These are phyloP conservation scores for Hypoxylon cercidicola DNA, from an alignment of 495 filamentous ascomycete genomes.

Conservation along the genomic window DNA sequence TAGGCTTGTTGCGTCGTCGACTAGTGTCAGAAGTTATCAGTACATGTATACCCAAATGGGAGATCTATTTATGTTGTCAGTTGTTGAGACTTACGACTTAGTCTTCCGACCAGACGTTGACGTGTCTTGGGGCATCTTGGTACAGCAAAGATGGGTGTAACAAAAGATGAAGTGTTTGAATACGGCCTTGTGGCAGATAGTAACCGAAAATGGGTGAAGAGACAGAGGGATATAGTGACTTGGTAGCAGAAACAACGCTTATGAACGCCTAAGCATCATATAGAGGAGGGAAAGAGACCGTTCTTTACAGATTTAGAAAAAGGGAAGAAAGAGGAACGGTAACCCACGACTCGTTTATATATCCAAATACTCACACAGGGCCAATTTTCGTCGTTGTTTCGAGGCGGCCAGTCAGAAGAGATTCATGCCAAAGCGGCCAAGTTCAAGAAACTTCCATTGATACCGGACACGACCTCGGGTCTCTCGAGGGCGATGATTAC, in stretches of 20 bases:
- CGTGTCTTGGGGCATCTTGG: constrained; percentile 8
- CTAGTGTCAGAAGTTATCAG: constrained; percentile 10
- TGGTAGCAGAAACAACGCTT: no score
- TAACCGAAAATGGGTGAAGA: no score
- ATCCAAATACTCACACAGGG: background rate
- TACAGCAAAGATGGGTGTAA: no score
- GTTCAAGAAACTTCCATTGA: background rate
- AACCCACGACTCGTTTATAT: no score
- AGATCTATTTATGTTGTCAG: background rate
- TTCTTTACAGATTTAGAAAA: no score
- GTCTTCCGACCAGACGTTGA: background rate
- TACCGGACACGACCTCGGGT: background rate
- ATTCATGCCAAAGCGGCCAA: background rate
- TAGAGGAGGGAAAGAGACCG: no score
- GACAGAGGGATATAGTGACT: no score
- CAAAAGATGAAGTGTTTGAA: background rate
- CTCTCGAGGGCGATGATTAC: background rate
- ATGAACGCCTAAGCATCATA: no score
- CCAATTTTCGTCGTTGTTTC: background rate
- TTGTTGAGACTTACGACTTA: constrained; percentile 14
- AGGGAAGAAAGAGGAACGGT: no score
- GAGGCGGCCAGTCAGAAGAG: background rate
- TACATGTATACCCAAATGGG: background rate
- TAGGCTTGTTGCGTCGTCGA: background rate
- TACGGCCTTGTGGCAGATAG: no score